These are phyloP conservation scores for Calocybe cyanea DNA, from an alignment of 768 basidiomycete species.

Conservation along the genomic window DNA sequence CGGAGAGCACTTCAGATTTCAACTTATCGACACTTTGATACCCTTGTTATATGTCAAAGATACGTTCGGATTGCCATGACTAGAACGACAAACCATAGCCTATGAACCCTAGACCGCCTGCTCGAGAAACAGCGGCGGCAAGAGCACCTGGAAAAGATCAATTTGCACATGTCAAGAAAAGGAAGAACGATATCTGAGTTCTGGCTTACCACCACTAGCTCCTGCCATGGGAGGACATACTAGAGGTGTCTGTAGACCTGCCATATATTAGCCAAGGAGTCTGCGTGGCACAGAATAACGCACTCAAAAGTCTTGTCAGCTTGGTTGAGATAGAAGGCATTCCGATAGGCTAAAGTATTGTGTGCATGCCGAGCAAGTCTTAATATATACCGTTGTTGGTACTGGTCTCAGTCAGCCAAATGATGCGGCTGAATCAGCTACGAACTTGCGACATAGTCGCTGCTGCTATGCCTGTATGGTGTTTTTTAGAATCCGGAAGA, in stretches of 20 bases:
- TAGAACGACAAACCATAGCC: slow-evolving; percentile 44
- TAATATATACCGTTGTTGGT: too few relatives aligned
- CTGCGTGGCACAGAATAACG: slow-evolving; percentile 10
- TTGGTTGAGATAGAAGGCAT: slow-evolving; percentile 34
- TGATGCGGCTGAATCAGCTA: too few relatives aligned
- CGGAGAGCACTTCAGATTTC: slow-evolving; percentile 47
- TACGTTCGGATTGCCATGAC: slow-evolving; percentile 2
- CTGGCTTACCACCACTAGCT: slow-evolving; percentile 52
- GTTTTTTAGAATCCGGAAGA: too few relatives aligned
- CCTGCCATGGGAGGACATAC: slow-evolving; percentile 70
- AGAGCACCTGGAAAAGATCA: slow-evolving; percentile 32
- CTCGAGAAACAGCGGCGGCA: slow-evolving; percentile 59
- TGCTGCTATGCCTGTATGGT: too few relatives aligned
- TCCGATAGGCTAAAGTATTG: not conserved
- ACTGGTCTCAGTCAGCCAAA: too few relatives aligned
- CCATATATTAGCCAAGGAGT: not conserved
- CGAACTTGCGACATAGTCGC: too few relatives aligned
- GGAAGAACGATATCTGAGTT: slow-evolving; percentile 10
- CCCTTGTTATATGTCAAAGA: slow-evolving; percentile 29
- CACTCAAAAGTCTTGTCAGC: slow-evolving; percentile 51
- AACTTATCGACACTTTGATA: slow-evolving; percentile 44
- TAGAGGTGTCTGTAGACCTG: slow-evolving; percentile 58
- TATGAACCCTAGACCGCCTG: slow-evolving; percentile 75
- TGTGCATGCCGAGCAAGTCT: not conserved
- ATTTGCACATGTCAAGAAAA: not conserved